phyloP scores from a whole-genome alignment of 495 filamentous ascomycete species.

The Eremomyces bilateralis region DNA sequence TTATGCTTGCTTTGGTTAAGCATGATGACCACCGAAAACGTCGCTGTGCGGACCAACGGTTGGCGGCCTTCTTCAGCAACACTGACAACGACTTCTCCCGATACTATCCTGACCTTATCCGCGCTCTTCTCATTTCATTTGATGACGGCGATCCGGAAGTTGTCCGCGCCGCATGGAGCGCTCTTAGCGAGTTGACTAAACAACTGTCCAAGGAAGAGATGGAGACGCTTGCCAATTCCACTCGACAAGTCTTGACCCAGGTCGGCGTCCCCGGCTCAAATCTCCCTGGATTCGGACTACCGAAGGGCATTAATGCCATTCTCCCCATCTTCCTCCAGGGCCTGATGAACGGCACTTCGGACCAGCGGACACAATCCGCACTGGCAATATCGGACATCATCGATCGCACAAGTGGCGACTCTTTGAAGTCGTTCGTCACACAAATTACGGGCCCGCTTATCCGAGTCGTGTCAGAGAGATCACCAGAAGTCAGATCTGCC shows the following conservation, averaged over 20 bases:
- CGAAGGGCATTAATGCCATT: slow-evolving; percentile 94
- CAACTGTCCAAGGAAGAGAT: slow-evolving; percentile 92
- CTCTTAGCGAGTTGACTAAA: slow-evolving; percentile 70
- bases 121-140: slow-evolving; percentile 72
- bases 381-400: slow-evolving; percentile 89
- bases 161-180: slow-evolving; percentile 81
- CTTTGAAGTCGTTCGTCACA: slow-evolving; percentile 81
- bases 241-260: slow-evolving; percentile 60
- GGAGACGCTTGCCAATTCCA: slow-evolving; percentile 78
- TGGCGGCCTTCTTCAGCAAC: slow-evolving; percentile 71
- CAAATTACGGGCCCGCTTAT: slow-evolving; percentile 96
- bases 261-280: slow-evolving; percentile 73
- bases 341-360: slow-evolving; percentile 81
- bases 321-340: slow-evolving; percentile 94
- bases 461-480: slow-evolving; percentile 87
- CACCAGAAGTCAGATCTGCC: slow-evolving; percentile 84
- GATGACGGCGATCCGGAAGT: slow-evolving; percentile 68
- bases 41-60: slow-evolving; percentile 49
- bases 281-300: slow-evolving; percentile 73
- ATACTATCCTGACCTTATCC: slow-evolving; percentile 86
- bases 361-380: slow-evolving; percentile 79
- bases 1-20: slow-evolving; percentile 68
- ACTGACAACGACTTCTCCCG: slow-evolving; percentile 74
- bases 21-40: slow-evolving; percentile 78
- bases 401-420: slow-evolving; percentile 64